A percentile compares a stretch with the other conserved stretches of the same genome.
Evolutionary conservation across 257 asterid genomes (phyloP).

Genomic region (Echium plantagineum): DNA sequence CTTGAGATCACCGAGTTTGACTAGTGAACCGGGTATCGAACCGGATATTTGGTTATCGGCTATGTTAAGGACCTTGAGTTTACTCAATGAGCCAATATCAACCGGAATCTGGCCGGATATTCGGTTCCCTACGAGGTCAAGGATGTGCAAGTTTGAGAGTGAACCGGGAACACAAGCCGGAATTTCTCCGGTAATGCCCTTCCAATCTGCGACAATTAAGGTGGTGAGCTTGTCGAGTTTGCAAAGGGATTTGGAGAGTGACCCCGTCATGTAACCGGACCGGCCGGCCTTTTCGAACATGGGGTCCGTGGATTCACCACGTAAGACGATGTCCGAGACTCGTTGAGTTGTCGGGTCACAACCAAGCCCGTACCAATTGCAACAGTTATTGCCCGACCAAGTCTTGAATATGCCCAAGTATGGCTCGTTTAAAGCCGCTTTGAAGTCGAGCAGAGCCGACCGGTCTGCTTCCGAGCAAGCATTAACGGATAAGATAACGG

Average conservation of each 20-base stretch:
- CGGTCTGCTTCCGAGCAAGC: constrained; percentile 68
- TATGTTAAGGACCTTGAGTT: constrained; percentile 59
- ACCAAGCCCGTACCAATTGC: constrained; percentile 82
- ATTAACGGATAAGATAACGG: constrained; percentile 15
- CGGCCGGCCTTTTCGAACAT: constrained; percentile 79
- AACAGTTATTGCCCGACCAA: constrained; percentile 76
- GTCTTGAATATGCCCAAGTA: constrained; percentile 67
- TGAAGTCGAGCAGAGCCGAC: constrained; percentile 49
- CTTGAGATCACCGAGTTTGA: constrained; percentile 48
- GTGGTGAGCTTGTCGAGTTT: constrained; percentile 68
- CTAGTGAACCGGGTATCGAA: constrained; percentile 46
- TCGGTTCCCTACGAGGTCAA: constrained; percentile 78
- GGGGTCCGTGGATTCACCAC: constrained; percentile 94
- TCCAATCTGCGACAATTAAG: constrained; percentile 86
- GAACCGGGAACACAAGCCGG: constrained; percentile 62
- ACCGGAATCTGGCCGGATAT: constrained; percentile 66
- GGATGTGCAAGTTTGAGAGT: constrained; percentile 42
- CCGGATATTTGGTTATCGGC: constrained; percentile 82
- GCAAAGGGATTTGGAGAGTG: constrained; percentile 61
- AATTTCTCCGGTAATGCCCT: constrained; percentile 64
- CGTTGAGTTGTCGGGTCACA: constrained; percentile 77
- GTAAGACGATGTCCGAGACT: constrained; percentile 71
- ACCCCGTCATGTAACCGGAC: constrained; percentile 92
- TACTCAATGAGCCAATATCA: constrained; percentile 49
- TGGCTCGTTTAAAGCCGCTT: constrained; percentile 62